phyloP scores from a whole-genome alignment of 495 filamentous ascomycete species.

The Penicillium simplicissimum region DNA sequence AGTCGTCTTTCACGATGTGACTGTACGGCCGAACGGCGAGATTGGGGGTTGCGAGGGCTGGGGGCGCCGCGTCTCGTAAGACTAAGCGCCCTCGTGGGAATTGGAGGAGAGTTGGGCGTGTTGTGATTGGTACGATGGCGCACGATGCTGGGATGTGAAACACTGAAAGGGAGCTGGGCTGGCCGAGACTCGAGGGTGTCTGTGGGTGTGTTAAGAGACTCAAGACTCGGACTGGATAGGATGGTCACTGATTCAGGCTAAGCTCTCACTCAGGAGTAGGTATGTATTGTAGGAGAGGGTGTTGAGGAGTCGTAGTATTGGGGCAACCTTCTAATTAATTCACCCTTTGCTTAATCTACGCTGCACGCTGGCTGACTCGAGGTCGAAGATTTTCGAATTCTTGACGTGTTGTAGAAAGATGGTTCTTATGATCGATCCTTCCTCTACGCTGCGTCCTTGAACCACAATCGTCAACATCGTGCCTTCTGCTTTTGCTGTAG shows the following conservation, averaged over 20 bases:
- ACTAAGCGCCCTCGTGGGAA: constrained; percentile 3
- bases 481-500: background rate
- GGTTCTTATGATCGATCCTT: background rate
- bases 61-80: background rate
- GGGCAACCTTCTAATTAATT: background rate
- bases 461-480: background rate
- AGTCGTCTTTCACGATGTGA: background rate
- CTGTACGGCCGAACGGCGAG: background rate
- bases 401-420: background rate
- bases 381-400: background rate
- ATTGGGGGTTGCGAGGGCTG: background rate
- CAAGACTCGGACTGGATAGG: too few species aligned
- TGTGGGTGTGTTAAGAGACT: background rate
- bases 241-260: too few species aligned
- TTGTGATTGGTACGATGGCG: background rate
- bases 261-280: too few species aligned
- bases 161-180: background rate
- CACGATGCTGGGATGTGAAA: background rate
- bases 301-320: background rate
- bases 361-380: background rate
- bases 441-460: background rate
- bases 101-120: background rate
- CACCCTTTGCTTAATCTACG: background rate
- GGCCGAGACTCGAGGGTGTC: background rate
- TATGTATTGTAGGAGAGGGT: too few species aligned